Percentiles rank a stretch among this genome's conserved stretches.
phyloP scores from a whole-genome alignment of 2,329 filamentous ascomycete species.

The Fulvia fulva region DNA sequence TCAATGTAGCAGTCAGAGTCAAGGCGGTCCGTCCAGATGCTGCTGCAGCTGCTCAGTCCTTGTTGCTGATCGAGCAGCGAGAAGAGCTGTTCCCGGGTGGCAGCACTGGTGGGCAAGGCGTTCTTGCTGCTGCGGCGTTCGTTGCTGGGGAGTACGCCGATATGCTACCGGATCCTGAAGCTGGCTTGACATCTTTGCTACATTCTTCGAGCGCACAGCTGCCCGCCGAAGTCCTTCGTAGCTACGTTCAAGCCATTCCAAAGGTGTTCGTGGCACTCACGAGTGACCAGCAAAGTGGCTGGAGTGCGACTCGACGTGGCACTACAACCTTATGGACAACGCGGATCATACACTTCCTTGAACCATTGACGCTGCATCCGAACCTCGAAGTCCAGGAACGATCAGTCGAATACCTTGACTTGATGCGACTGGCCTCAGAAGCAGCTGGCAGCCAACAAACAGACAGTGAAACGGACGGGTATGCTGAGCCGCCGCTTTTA shows the following conservation, averaged over 20 bases:
- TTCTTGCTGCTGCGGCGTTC: conserved; percentile 76
- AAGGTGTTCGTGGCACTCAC: conserved; percentile 78
- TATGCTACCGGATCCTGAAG: conserved; percentile 66
- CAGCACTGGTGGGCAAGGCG: conserved; percentile 53
- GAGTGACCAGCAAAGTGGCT: conserved; percentile 60
- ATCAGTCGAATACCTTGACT: conserved; percentile 85
- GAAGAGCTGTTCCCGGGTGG: conserved; percentile 52
- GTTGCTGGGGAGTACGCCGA: conserved; percentile 81
- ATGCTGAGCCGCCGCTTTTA: conserved; percentile 72
- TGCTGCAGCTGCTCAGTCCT: conserved; percentile 74
- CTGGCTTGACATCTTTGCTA: conserved; percentile 68
- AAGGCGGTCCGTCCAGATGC: conserved; percentile 74
- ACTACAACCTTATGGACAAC: conserved; percentile 73
- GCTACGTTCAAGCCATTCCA: conserved; percentile 76
- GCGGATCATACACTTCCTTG: conserved; percentile 75
- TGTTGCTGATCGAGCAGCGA: conserved; percentile 63
- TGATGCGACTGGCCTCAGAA: conserved; percentile 82
- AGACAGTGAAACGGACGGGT: conserved; percentile 57
- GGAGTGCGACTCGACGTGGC: conserved; percentile 70
- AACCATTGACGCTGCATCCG: conserved; percentile 74
- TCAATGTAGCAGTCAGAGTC: conserved; percentile 89
- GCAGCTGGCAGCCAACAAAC: conserved; percentile 65
- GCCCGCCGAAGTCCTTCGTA: conserved; percentile 65
- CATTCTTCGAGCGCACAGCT: conserved; percentile 59
- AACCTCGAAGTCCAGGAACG: conserved; percentile 92